Base-by-base conservation (phyloP, 768 basidiomycete species). In the Termitomyces sp. region DNA sequence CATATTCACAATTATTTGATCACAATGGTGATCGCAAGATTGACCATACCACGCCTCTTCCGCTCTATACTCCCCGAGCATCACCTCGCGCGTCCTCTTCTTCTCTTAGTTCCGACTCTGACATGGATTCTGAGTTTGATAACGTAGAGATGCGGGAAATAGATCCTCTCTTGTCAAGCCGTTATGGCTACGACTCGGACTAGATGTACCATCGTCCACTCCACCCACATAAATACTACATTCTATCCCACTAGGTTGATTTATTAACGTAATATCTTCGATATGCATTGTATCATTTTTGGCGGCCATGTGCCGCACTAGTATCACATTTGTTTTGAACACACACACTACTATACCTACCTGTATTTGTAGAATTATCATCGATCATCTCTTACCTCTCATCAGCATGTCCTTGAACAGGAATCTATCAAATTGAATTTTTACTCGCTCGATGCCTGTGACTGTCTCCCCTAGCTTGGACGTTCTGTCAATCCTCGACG, bases 1-100 rank as follows among this genome's bases (percentile, higher is more conserved):
- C 86, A 3, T 93, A 93, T 67, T 90, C 88, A 5, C 89, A 91
- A 63, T 76, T 93, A 20, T 93, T 86, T 72, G 74, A 92, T 66
- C 66, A 76, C 18, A 88, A 89, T 64, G 91, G 92, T 18, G 86
- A 91, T 55, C 79, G 79, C 56, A 88, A 84, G 72, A 76, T 89
- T 51, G 89, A 92, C 66, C 78, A 82, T 61, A 82, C 80, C 35
- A 62, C 68, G n/a, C 86, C 84, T 14, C 72, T 90, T 46, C 91
- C 90, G 0, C 74, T 81, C 26, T 90, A 90, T 67, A 82, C 81
- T 16, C 85, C 82, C 33, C 40, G 43, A 55, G 26, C 58, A 28
- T 54, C 61, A n/a, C 46, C 54, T 0, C 43, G 30, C 9, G 43
- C 64, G 20, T 56, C 60, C 30, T 60, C 62, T 1, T 57, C 55